phyloP scores from a whole-genome alignment of 208 protist genomes.

The Acanthamoeba polyphaga region DNA sequence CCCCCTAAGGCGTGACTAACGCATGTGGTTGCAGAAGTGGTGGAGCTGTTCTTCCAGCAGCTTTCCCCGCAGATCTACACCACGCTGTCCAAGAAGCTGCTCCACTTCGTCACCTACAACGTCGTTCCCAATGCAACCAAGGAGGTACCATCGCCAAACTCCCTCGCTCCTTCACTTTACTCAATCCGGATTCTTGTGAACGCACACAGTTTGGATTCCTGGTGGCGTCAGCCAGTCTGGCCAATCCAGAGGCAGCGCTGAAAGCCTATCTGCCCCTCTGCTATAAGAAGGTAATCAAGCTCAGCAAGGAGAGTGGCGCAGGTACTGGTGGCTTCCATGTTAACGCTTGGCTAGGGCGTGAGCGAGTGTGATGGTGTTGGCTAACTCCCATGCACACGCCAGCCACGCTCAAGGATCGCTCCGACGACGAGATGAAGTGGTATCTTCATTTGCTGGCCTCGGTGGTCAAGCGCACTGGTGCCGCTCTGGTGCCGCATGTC shows the following conservation, averaged over 20 bases:
- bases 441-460: slow-evolving; percentile 29
- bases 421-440: slow-evolving; percentile 53
- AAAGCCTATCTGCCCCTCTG: slow-evolving; percentile 35
- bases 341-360: background rate
- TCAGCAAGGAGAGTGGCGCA: background rate
- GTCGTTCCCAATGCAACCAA: slow-evolving; percentile 29
- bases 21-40: background rate
- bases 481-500: slow-evolving; percentile 27
- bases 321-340: background rate
- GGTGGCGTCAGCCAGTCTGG: background rate
- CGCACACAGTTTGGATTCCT: slow-evolving; percentile 5
- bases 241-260: slow-evolving; percentile 25
- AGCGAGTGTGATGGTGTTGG: background rate
- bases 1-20: background rate
- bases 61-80: slow-evolving; percentile 26
- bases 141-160: background rate
- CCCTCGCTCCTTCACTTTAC: background rate
- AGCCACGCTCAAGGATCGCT: background rate
- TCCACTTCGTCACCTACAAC: slow-evolving; percentile 27
- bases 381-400: no score
- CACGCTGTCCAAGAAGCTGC: slow-evolving; percentile 35
- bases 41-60: slow-evolving; percentile 66
- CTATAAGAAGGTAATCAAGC: slow-evolving; percentile 43
- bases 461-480: slow-evolving; percentile 3
- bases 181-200: background rate